Conservation (phyloP, 2,329 filamentous ascomycete genomes). For the Coniosporium tulheliwenetii region DNA sequence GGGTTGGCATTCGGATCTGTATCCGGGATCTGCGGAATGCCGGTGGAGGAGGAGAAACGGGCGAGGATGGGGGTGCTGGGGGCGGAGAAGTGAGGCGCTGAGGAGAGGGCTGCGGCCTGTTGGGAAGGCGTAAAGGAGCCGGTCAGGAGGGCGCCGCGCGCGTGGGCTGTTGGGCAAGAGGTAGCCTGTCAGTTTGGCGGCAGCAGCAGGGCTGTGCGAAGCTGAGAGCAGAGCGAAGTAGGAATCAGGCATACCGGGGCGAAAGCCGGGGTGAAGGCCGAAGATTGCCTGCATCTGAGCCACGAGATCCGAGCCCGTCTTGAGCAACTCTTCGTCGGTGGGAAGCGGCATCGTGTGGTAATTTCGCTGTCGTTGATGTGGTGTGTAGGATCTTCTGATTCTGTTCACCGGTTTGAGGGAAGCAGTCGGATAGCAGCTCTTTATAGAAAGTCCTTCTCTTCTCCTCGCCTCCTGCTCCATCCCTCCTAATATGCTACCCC, state of each 20-base stretch:
- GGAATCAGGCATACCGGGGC: slow-evolving; percentile 7
- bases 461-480: too few species aligned
- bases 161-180: slow-evolving; percentile 28
- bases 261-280: slow-evolving; percentile 8
- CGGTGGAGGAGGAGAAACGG: slow-evolving; percentile 38
- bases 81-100: slow-evolving; percentile 31
- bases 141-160: slow-evolving; percentile 34
- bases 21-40: slow-evolving; percentile 31
- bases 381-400: too few species aligned
- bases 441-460: too few species aligned
- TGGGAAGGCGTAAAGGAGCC: slow-evolving; percentile 36
- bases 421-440: too few species aligned
- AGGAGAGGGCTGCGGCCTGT: slow-evolving; percentile 27
- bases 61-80: slow-evolving; percentile 29
- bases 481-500: too few species aligned
- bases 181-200: too few species aligned
- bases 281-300: slow-evolving; percentile 10
- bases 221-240: too few species aligned
- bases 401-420: too few species aligned
- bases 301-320: slow-evolving; percentile 5
- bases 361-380: too few species aligned
- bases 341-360: too few species aligned
- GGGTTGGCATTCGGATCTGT: slow-evolving; percentile 26
- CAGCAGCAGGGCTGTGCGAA: too few species aligned
- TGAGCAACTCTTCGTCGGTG: too few species aligned